Evolutionary conservation across 2,329 filamentous ascomycete species (phyloP).

Genomic region (Aspergillus viridinutans): DNA sequence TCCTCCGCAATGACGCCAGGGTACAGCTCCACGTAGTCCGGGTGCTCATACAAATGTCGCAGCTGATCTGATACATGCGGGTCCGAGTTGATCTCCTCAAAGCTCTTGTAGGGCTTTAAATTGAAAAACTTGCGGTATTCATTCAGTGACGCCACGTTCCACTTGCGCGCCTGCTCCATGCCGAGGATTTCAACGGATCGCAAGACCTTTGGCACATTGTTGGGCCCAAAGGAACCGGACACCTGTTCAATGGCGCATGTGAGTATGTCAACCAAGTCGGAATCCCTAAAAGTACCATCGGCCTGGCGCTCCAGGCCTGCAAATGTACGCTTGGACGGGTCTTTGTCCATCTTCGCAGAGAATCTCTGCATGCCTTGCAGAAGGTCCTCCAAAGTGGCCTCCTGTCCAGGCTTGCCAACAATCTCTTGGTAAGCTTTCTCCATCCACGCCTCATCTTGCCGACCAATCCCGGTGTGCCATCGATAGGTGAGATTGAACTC

Average conservation of each 20-base stretch:
- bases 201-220: slow-evolving; percentile 70
- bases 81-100: slow-evolving; percentile 80
- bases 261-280: slow-evolving; percentile 70
- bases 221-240: slow-evolving; percentile 60
- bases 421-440: slow-evolving; percentile 62
- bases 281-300: slow-evolving; percentile 69
- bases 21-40: slow-evolving; percentile 76
- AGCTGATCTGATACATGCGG: slow-evolving; percentile 64
- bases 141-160: slow-evolving; percentile 75
- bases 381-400: slow-evolving; percentile 59
- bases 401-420: slow-evolving; percentile 56
- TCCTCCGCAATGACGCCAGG: slow-evolving; percentile 74
- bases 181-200: slow-evolving; percentile 74
- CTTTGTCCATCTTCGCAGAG: slow-evolving; percentile 56
- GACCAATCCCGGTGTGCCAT: slow-evolving; percentile 76
- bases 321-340: slow-evolving; percentile 67
- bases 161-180: slow-evolving; percentile 70
- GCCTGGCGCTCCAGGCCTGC: slow-evolving; percentile 59
- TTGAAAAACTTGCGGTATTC: slow-evolving; percentile 82
- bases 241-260: slow-evolving; percentile 67
- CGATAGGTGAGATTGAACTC: slow-evolving; percentile 88
- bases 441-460: slow-evolving; percentile 76
- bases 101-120: slow-evolving; percentile 68
- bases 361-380: slow-evolving; percentile 60
- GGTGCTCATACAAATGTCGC: slow-evolving; percentile 62